These are phyloP conservation scores for Mortierella sp. DNA, from an alignment of 371 early-diverging fungal species.

Conservation along the genomic window DNA sequence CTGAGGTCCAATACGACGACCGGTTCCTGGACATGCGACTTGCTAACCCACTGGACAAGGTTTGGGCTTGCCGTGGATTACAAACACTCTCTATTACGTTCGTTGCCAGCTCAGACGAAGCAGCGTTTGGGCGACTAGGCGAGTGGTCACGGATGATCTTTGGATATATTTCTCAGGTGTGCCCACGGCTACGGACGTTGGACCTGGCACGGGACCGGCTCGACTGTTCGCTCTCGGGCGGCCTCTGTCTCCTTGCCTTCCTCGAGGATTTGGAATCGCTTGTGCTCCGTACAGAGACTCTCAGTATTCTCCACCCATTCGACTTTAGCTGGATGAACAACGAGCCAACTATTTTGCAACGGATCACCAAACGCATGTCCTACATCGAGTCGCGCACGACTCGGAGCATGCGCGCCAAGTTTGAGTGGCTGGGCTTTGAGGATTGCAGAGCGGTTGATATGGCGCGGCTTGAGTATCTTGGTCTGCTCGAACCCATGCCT, in stretches of 20 bases:
- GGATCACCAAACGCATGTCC: constrained; percentile 9
- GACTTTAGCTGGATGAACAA: constrained; percentile 29
- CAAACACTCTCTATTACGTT: constrained; percentile 7
- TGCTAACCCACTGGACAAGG: background rate
- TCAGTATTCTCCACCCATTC: constrained; percentile 5
- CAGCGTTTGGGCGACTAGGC: background rate
- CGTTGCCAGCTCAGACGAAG: background rate
- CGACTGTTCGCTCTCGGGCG: constrained; percentile 19
- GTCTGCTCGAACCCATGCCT: background rate
- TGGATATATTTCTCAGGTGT: constrained; percentile 20
- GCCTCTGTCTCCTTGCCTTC: constrained; percentile 14
- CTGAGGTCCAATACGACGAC: constrained; percentile 8
- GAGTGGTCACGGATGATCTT: constrained; percentile 9
- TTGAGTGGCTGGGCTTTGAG: constrained; percentile 24
- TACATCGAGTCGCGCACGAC: constrained; percentile 1
- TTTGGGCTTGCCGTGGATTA: constrained; percentile 20
- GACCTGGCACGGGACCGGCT: constrained; percentile 3
- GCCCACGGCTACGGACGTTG: constrained; percentile 12
- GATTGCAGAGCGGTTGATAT: constrained; percentile 11
- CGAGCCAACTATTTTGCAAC: constrained; percentile 2
- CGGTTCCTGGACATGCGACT: constrained; percentile 13
- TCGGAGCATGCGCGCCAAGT: constrained; percentile 8
- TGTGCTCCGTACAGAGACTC: constrained; percentile 4
- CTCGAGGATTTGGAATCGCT: constrained; percentile 4
- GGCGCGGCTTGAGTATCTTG: background rate